Base-by-base conservation (phyloP, 169 alveolate species). In the Plasmodium cynomolgi region DNA sequence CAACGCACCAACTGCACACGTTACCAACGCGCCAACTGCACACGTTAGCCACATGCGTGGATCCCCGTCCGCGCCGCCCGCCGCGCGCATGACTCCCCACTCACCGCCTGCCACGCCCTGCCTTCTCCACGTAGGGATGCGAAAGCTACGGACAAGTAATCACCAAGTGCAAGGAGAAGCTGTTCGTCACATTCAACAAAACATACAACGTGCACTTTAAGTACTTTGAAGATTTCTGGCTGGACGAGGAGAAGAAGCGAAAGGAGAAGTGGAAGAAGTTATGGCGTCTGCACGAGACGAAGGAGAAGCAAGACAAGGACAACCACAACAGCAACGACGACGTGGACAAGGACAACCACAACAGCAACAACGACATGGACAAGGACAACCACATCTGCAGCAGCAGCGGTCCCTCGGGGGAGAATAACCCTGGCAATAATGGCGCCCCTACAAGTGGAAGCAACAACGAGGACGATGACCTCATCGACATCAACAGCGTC, bases 201-300 rank as follows among this genome's bases (percentile, higher is more conserved):
- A 37, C 94, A 20, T 88, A 88, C 83, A 80, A 80, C 50, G 0
- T 54, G 0, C 94, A 88, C 33, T 88, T 88, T 62, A 88, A 88
- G 72, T 58, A 88, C 34, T 88, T 88, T 39, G 94, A 88, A 20
- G 83, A 88, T 80, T 79, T 88, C 74, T 88, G 94, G 94, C 77
- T 81, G 6, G 90, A 79, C 71, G 94, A 88, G 72, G 94, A 88
- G 50, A 58, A 88, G 54, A 79, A 80, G 81, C 62, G 94, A 11
- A 88, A 39, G 82, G 90, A 88, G 20, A 88, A 88, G 54, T 88
- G 94, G 94, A 79, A 54, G 50, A 80, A 72, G 3, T 26, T 79
- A 37, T 88, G 94, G 94, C 26, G 39, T 5, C 1, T 88, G 71
- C 81, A 88, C 82, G 94, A 88, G 50, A 54, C 23, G 11, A 39